Evolutionary conservation across 1,139 yeast genomes (phyloP).

Genomic region (Arxiozyma bovina): DNA sequence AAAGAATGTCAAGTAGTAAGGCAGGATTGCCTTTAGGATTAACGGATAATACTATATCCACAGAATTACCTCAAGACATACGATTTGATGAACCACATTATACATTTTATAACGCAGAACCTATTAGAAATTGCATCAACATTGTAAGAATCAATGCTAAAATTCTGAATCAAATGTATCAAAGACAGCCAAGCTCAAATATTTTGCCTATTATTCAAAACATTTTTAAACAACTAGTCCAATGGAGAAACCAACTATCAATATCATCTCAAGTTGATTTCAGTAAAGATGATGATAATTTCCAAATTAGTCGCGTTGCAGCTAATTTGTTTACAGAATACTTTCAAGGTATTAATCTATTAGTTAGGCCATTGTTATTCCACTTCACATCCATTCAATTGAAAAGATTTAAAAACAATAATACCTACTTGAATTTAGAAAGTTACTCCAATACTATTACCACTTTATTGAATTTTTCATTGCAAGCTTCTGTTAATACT

Average conservation of each 20-base stretch:
- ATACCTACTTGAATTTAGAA: constrained; percentile 57
- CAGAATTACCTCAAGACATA: constrained; percentile 67
- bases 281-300: constrained; percentile 30
- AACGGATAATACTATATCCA: constrained; percentile 69
- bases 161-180: constrained; percentile 62
- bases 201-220: constrained; percentile 68
- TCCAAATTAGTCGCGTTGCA: constrained; percentile 56
- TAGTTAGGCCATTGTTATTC: constrained; percentile 70
- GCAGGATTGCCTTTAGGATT: constrained; percentile 76
- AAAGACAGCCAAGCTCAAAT: constrained; percentile 66
- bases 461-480: constrained; percentile 65
- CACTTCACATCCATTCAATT: constrained; percentile 70
- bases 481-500: constrained; percentile 76
- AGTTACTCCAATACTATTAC: constrained; percentile 60
- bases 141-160: constrained; percentile 75
- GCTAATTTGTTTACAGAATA: constrained; percentile 80
- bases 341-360: constrained; percentile 75
- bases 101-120: constrained; percentile 74
- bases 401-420: constrained; percentile 42
- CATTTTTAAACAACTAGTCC: constrained; percentile 57
- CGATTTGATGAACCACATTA: constrained; percentile 58
- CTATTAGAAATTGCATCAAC: constrained; percentile 67
- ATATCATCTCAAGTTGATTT: constrained; percentile 58
- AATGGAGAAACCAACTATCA: constrained; percentile 64
- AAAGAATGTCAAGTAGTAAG: constrained; percentile 75